These are phyloP conservation scores for Fomitiporia mediterranea DNA, from an alignment of 1,284 basidiomycete species.

Conservation along the genomic window DNA sequence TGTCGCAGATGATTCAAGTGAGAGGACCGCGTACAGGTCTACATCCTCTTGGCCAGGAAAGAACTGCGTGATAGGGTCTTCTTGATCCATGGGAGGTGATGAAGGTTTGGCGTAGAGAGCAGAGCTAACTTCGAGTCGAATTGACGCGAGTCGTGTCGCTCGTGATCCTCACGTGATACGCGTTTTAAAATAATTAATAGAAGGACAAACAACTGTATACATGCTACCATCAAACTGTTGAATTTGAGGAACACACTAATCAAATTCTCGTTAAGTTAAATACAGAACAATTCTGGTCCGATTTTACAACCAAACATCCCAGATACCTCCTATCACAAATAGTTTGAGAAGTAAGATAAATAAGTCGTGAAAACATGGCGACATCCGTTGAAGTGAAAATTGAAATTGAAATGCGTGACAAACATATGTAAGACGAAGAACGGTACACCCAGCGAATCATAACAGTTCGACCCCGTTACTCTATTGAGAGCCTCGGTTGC, in stretches of 20 bases:
- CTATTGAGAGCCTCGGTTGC: slow-evolving; percentile 16
- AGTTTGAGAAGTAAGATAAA: not conserved
- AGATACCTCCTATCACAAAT: not conserved
- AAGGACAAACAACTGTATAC: not conserved
- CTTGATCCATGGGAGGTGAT: slow-evolving; percentile 49
- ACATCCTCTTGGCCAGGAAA: slow-evolving; percentile 67
- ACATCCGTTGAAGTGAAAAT: not conserved
- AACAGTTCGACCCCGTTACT: not conserved
- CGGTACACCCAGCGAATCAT: not conserved
- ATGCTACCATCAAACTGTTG: not conserved
- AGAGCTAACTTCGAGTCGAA: too few relatives aligned
- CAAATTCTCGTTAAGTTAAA: too few relatives aligned
- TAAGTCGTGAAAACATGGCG: not conserved
- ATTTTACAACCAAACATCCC: not conserved
- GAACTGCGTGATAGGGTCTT: slow-evolving; percentile 74
- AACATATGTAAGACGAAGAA: not conserved
- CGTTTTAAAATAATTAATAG: not conserved
- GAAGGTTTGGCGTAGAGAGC: slow-evolving; percentile 5
- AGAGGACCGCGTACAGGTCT: slow-evolving; percentile 74
- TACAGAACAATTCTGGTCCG: not conserved
- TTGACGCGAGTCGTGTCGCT: not conserved
- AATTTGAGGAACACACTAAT: too few relatives aligned
- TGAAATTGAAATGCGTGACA: not conserved
- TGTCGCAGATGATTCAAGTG: slow-evolving; percentile 48
- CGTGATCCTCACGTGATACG: not conserved